Base-by-base conservation (phyloP, 2,329 filamentous ascomycete genomes). In the Pseudogymnoascus sp. region DNA sequence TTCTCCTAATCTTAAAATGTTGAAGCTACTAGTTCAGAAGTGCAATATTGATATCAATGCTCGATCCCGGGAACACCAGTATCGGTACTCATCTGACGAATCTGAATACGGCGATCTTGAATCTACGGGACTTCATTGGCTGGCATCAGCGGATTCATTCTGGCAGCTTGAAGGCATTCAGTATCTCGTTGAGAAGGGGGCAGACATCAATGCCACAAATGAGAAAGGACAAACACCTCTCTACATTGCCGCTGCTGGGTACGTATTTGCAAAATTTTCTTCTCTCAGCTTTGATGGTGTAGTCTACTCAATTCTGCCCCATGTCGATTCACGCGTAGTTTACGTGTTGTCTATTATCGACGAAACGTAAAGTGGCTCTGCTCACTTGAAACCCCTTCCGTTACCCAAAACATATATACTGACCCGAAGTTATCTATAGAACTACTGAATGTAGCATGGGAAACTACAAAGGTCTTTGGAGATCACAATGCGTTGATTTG, bases 1-100 rank as follows among this genome's bases (percentile, higher is more conserved):
- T 2, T 60, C 72, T 11, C 74, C 74, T 6, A 75, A 76, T 37
- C 70, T 76, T 62, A 67, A 70, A 4, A 67, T 74, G 3, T 65
- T 75, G 1, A 68, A 69, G 9, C 43, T 74, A 2, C 61, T 77
- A 6, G 70, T 77, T 2, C 70, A 74, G 25, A 68, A 67, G 16
- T 71, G 72, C 16, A 63, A 62, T 1, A 70, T 73, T 9, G 68
- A 75, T 62, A 57, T 76, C n/a, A 68, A 74, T 36, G 68, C 66
- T 25, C 30, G 62, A n/a, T 25, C 22, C n/a, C 33, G 61, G n/a
- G 60, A 58, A 20, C 54, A 65, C 66, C 33, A 59, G 47, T 11
- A 58, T 62, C 58, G 62, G 64, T 30, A 33, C 9, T 50, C 57
- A 11, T 18, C 57, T 20, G 59, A 60, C 30, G 38, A 63, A 37